Evolutionary conservation across 768 basidiomycete genomes (phyloP).

Genomic region (Termitomyces sp.): DNA sequence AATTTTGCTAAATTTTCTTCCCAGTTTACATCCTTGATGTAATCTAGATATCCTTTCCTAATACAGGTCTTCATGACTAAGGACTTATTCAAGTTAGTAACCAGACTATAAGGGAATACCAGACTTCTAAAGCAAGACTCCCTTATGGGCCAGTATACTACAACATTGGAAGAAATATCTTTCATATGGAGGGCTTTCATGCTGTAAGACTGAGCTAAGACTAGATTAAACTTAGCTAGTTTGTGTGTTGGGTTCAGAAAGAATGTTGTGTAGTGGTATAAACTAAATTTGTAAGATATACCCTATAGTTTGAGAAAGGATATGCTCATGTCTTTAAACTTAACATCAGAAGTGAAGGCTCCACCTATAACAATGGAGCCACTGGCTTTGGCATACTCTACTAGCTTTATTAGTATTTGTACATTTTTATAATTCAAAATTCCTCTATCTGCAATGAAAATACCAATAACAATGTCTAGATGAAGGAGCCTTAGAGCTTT

Average conservation of each 20-base stretch:
- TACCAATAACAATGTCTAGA: constrained; percentile 21
- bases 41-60: constrained; percentile 31
- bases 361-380: constrained; percentile 32
- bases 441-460: constrained; percentile 31
- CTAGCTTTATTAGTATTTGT: constrained; percentile 22
- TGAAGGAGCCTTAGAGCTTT: constrained; percentile 21
- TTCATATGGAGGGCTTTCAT: constrained; percentile 36
- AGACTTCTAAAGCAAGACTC: constrained; percentile 20
- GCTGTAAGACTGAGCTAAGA: constrained; percentile 25
- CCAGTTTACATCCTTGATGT: constrained; percentile 27
- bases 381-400: constrained; percentile 30
- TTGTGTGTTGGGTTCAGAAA: constrained; percentile 23
- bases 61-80: constrained; percentile 23
- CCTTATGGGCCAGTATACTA: constrained; percentile 24
- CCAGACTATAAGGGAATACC: constrained; percentile 17
- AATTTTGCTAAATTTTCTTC: constrained; percentile 23
- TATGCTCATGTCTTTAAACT: constrained; percentile 15
- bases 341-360: constrained; percentile 24
- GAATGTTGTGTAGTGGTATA: constrained; percentile 34
- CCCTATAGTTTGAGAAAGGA: constrained; percentile 26
- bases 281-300: constrained; percentile 31
- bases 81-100: constrained; percentile 12
- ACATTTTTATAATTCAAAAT: constrained; percentile 20
- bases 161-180: constrained; percentile 21
- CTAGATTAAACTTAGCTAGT: constrained; percentile 22